These are phyloP conservation scores for Lactifluus hygrophoroides DNA, from an alignment of 768 basidiomycete species.

Conservation along the genomic window DNA sequence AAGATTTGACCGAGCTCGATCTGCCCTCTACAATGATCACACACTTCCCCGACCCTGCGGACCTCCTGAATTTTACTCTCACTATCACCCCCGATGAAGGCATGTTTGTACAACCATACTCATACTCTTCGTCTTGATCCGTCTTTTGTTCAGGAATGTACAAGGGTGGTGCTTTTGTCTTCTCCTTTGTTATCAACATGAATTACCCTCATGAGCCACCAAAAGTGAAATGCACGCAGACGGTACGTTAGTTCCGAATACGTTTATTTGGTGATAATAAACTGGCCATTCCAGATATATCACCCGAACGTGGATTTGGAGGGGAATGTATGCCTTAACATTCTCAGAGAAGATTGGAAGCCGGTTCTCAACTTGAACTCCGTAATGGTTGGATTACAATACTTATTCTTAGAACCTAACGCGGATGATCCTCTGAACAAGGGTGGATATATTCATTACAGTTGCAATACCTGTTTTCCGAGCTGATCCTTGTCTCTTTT, in stretches of 20 bases:
- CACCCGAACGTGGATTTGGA: slow-evolving; percentile 98
- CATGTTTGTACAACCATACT: slow-evolving; percentile 23
- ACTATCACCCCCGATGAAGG: slow-evolving; percentile 98
- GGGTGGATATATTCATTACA: slow-evolving; percentile 56
- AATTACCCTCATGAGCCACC: slow-evolving; percentile 99
- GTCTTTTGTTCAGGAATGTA: slow-evolving; percentile 72
- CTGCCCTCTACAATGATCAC: slow-evolving; percentile 95
- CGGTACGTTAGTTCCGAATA: slow-evolving; percentile 40
- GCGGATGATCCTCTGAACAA: slow-evolving; percentile 98
- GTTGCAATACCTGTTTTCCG: not conserved
- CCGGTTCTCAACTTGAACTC: slow-evolving; percentile 96
- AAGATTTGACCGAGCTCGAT: slow-evolving; percentile 95
- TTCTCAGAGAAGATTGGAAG: slow-evolving; percentile 99
- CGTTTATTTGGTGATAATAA: not conserved
- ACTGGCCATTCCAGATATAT: slow-evolving; percentile 64
- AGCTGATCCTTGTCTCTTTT: slow-evolving; percentile 4
- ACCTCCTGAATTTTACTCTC: slow-evolving; percentile 94
- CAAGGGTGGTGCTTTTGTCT: slow-evolving; percentile 87
- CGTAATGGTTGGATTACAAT: slow-evolving; percentile 97
- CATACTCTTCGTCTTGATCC: not conserved
- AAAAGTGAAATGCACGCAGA: slow-evolving; percentile 96
- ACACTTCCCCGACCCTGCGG: slow-evolving; percentile 80
- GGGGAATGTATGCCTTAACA: slow-evolving; percentile 97
- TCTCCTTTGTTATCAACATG: slow-evolving; percentile 93
- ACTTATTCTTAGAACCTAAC: slow-evolving; percentile 97